These are phyloP conservation scores for Syzygium jambos DNA, from an alignment of 345 rosid species.

Conservation along the genomic window DNA sequence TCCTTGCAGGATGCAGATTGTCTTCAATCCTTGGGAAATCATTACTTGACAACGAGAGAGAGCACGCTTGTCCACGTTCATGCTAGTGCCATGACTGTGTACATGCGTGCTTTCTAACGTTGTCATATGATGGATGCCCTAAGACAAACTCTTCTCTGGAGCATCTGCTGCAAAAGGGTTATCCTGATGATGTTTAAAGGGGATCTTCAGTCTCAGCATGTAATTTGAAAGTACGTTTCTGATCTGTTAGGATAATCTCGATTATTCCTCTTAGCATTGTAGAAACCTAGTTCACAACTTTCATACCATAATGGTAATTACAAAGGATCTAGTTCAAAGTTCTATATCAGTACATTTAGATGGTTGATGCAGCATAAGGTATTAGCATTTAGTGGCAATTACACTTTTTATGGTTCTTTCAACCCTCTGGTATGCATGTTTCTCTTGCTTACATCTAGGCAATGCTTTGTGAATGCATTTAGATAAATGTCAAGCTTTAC, in stretches of 20 bases:
- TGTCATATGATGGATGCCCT: neutral
- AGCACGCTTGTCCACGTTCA: constrained; percentile 13
- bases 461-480: neutral
- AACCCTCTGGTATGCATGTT: neutral
- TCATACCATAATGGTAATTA: neutral
- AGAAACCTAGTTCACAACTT: neutral
- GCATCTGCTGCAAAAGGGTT: neutral
- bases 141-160: neutral
- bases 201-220: neutral
- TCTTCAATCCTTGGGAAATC: neutral
- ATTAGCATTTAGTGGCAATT: neutral
- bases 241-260: neutral
- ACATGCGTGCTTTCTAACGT: constrained; percentile 22
- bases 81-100: neutral
- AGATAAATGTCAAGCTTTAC: neutral
- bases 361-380: neutral
- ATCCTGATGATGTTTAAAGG: neutral
- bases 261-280: neutral
- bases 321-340: neutral
- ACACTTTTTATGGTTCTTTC: neutral
- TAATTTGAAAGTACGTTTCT: neutral
- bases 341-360: neutral
- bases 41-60: constrained; percentile 11
- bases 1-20: neutral
- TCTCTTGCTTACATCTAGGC: neutral